These are phyloP conservation scores for Mediolabrus comicus DNA, from an alignment of 108 stramenopile species.

Conservation along the genomic window DNA sequence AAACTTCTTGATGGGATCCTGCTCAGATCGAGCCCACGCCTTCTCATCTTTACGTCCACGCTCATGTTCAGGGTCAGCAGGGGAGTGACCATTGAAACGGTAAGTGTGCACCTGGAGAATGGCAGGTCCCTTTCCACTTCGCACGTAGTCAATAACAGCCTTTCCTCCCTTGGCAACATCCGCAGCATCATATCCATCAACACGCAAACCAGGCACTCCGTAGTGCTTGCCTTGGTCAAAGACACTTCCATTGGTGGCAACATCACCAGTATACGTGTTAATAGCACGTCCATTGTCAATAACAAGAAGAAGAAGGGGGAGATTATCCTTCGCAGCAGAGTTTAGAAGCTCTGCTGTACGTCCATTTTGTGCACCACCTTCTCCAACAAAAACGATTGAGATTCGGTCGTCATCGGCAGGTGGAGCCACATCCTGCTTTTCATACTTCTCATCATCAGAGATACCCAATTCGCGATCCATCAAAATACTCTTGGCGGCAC, in stretches of 20 bases:
- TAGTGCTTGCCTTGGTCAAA: conserved; percentile 95
- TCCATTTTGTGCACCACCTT: conserved; percentile 96
- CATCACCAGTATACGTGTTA: conserved; percentile 97
- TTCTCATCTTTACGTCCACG: conserved; percentile 98
- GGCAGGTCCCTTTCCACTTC: conserved; percentile 91
- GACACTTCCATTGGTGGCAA: conserved; percentile 91
- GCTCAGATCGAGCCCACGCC: conserved; percentile 92
- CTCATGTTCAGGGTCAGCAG: conserved; percentile 98
- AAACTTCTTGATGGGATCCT: conserved; percentile 95
- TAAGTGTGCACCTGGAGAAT: conserved; percentile 98
- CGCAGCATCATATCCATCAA: conserved; percentile 89
- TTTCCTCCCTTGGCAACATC: conserved; percentile 95
- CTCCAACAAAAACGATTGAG: conserved; percentile 93
- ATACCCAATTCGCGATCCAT: conserved; percentile 89
- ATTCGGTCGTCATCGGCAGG: conserved; percentile 89
- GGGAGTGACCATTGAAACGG: conserved; percentile 97
- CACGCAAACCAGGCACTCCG: conserved; percentile 92
- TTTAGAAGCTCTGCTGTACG: conserved; percentile 96
- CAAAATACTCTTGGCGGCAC: conserved; percentile 94
- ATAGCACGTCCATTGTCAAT: conserved; percentile 99
- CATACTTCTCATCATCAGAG: conserved; percentile 75
- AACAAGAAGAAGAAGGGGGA: conserved; percentile 90
- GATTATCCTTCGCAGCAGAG: conserved; percentile 95
- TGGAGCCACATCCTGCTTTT: conserved; percentile 83
- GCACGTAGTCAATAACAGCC: conserved; percentile 95